Conservation (phyloP, 23 red algal species). For the Chondrus crispus region DNA sequence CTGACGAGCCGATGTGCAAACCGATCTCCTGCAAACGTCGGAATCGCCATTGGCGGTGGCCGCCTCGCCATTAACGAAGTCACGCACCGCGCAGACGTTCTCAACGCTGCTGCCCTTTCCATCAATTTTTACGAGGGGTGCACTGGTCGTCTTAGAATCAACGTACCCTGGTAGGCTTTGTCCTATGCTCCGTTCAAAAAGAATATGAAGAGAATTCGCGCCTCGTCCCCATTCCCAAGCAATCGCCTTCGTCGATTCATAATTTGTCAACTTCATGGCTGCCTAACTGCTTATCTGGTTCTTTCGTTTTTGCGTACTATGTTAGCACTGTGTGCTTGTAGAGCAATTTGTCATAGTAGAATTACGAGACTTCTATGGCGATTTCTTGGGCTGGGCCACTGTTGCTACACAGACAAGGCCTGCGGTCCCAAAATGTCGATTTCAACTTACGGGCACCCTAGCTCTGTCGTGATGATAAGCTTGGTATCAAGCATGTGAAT, state of each 20-base stretch:
- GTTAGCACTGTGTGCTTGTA: no score
- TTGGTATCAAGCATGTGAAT: no score
- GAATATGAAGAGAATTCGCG: constrained; percentile 45
- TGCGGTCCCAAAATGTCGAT: no score
- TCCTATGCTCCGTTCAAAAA: constrained; percentile 8
- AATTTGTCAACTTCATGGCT: no score
- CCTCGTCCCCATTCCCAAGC: constrained; percentile 44
- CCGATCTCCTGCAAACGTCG: constrained; percentile 36
- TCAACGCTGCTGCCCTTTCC: constrained; percentile 4
- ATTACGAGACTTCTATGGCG: no score
- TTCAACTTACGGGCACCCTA: no score
- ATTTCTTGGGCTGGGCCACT: no score
- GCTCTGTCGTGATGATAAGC: no score
- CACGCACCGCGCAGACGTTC: constrained; percentile 24
- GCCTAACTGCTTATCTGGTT: no score
- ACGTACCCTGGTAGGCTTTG: constrained; percentile 63
- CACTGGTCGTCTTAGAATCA: constrained; percentile 41
- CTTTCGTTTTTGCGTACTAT: no score
- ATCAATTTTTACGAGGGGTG: constrained; percentile 37
- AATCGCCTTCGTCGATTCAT: background rate
- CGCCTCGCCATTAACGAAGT: constrained; percentile 56
- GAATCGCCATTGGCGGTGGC: constrained; percentile 54
- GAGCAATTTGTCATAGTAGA: no score
- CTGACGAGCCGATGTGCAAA: constrained; percentile 43
- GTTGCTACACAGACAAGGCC: no score